Evolutionary conservation across 1,284 basidiomycete genomes (phyloP), one percentile per base, ranked within the genome.

Genomic region (Rhodotorula sp.): DNA sequence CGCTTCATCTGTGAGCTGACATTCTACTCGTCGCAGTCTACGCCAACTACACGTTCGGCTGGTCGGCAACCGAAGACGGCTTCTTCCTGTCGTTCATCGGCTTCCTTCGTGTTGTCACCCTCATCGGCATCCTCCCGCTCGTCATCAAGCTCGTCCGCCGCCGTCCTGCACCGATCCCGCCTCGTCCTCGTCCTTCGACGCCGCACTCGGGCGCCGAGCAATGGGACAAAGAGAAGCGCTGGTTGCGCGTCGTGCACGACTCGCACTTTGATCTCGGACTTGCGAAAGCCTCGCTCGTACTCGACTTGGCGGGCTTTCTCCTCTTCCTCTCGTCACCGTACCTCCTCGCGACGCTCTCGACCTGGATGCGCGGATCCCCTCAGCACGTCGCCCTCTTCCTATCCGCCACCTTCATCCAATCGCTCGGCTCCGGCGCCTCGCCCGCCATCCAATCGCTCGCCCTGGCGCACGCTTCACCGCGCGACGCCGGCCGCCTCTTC

Each of bases 371-470:
- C 51, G 54, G 29, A 20, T 24, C 32, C 7, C 4, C 55, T 3
- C 20, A 27, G 27, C 62, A 64, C 62, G 20, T 36, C 13, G 27
- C 55, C 20, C 19, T 51, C 55, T 92, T 87, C 79, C 84, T 84
- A 17, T 55, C 81, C 10, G 81, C 80, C 32, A 82, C 82, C n/a
- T 77, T 85, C 52, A 13, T 87, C 6, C 80, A 81, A 44, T 79
- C 87, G 36, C 81, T 89, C 54, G 86, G 85, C 1, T 77, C 82
- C 1, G 90, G 88, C 5, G 87, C 88, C 68, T 78, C 77, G 30
- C 90, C 90, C 13, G 86, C 88, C 0, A 67, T 85, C 2, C 87
- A 90, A 72, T 87, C 87, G 52, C 83, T 89, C 53, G 85, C 89
- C 2, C 78, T 92, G 51, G 84, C 86, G 44, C 78, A 90, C 59